Base-by-base conservation (phyloP, 176 grass and related monocot species). In the Ensete ventricosum region DNA sequence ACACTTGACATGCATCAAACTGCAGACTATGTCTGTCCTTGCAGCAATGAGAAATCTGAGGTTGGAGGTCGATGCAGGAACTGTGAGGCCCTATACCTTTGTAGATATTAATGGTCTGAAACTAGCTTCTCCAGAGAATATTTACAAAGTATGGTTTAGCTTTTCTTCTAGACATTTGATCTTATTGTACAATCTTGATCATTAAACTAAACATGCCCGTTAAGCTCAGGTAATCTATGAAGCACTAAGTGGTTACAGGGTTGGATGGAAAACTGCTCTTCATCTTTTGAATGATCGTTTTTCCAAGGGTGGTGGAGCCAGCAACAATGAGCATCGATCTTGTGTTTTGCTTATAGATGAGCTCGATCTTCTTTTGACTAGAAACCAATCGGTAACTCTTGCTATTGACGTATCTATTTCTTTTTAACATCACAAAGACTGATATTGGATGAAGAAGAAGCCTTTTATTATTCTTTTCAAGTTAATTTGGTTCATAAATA, bases 281-380 rank as follows among this genome's bases (percentile, higher is more conserved):
- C 88, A 91, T 80, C 84, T 83, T 93, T 83, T 98, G 60, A 90
- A 87, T 24, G 90, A 98, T 73, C 85, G 87, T 74, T 98, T 97
- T 91, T 93, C 85, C 79, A 83, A 84, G 80, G 90, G 78, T 24
- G 73, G 70, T 73, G 83, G 84, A 81, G 72, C 83, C 55, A 80
- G 81, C 57, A 91, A 87, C 57, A 79, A 98, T 85, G 77, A 84
- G 78, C 85, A 85, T 58, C 81, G 85, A 67, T 86, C 95, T 81
- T 90, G 90, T 87, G 53, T 97, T 84, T 86, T 97, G 77, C 93
- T 97, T 68, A 97, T 97, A n/a, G 93, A 97, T 50, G 93, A 97
- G 58, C 93, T 97, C 73, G 93, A 97, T 84, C 89, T 97, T 79
- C 94, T 98, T 87, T 85, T 98, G 82, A 98, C 94, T 63, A 84